phyloP scores from a whole-genome alignment of 306 rosid genomes.

The Arachis stenosperma region DNA sequence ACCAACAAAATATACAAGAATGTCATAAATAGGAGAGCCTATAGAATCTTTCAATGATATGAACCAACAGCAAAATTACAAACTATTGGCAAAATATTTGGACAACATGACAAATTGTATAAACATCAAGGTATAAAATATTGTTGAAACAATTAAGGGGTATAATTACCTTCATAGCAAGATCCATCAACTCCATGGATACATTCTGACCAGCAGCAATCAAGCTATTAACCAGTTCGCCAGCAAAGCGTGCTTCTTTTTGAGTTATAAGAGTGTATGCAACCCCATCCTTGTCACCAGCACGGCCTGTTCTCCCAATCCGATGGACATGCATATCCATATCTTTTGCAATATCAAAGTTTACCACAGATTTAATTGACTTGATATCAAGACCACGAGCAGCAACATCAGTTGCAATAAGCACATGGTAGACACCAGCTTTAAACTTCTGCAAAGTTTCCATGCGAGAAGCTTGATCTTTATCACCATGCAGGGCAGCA shows the following conservation, averaged over 20 bases:
- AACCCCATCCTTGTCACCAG: slow-evolving; percentile 97
- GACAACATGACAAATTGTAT: too few relatives aligned
- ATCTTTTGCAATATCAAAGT: slow-evolving; percentile 96
- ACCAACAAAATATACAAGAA: neutral
- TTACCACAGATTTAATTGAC: slow-evolving; percentile 94
- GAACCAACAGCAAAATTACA: too few relatives aligned
- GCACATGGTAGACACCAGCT: slow-evolving; percentile 87
- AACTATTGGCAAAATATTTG: too few relatives aligned
- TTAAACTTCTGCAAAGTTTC: slow-evolving; percentile 89
- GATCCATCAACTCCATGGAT: slow-evolving; percentile 88
- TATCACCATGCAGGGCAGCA: slow-evolving; percentile 96
- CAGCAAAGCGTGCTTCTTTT: slow-evolving; percentile 96
- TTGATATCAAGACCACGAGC: slow-evolving; percentile 99
- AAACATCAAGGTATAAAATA: neutral
- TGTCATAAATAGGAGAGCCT: too few relatives aligned
- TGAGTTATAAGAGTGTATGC: slow-evolving; percentile 91
- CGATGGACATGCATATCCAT: slow-evolving; percentile 99
- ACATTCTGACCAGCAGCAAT: slow-evolving; percentile 96
- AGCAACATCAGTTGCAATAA: slow-evolving; percentile 98
- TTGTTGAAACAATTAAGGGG: slow-evolving; percentile 16
- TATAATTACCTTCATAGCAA: slow-evolving; percentile 87
- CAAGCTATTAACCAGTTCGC: slow-evolving; percentile 92
- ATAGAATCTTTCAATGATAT: too few relatives aligned
- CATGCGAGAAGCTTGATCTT: slow-evolving; percentile 97
- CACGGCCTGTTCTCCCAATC: slow-evolving; percentile 98